Evolutionary conservation across 169 alveolate genomes (phyloP), one percentile per base, ranked within the genome.

Genomic region (Eimeria tenella): DNA sequence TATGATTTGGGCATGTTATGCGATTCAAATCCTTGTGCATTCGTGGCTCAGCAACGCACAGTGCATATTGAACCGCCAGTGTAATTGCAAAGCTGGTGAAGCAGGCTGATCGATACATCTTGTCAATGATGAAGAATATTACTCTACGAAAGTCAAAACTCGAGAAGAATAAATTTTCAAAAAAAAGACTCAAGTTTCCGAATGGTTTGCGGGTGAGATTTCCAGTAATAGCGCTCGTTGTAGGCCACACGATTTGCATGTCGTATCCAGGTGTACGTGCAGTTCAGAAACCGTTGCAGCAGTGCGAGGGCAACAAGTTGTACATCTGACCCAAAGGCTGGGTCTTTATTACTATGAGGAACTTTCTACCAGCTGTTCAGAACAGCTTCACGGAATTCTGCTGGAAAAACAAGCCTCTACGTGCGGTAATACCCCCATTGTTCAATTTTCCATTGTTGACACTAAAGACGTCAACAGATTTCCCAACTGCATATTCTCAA

Each of bases 1-100:
- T 81, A 21, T 81, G 89, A 31, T 52, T 52, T 31, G 89, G 89
- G 23, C 89, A 81, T 19, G 89, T 23, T 81, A 81, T 81, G 6
- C 89, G 89, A 81, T 31, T 23, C 56, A 81, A 56, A 6, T 81
- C 89, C 7, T 58, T 8, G 71, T 81, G 70, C 52, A 81, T 8
- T 56, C 70, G 70, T 11, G 89, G 89, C 23, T 81, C 73, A 50
- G 58, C 70, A 81, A 13, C 74, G 42, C 89, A 81, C 9, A 81
- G 55, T n/a, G 17, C n/a, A 81, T 6, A 52, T n/a, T 81, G 74
- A 15, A 81, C 21, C 73, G 8, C 89, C 56, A 55, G n/a, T 3
- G 25, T 21, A 53, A 81, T 52, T 62, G 74, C 19, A 23, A 81
- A 56, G 9, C 52, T 8, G 70, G 2, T 4, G 55, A 23, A 9